These are phyloP conservation scores for Scorias spongiosa DNA, from an alignment of 2,329 filamentous ascomycete genomes.

Conservation along the genomic window DNA sequence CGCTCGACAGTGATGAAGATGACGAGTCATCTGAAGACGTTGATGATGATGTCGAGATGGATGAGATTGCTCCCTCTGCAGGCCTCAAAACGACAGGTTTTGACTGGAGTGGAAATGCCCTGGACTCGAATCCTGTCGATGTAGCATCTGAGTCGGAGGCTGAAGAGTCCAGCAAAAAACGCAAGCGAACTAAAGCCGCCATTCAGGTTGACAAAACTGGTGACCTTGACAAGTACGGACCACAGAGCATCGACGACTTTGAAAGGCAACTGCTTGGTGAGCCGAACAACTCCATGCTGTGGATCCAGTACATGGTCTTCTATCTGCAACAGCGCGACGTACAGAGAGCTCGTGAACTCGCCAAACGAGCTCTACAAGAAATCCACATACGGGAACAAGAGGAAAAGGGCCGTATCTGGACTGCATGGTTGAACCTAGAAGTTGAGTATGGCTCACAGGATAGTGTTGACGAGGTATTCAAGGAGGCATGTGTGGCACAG, in stretches of 20 bases:
- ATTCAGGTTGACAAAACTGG: slow-evolving; percentile 80
- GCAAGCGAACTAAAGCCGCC: slow-evolving; percentile 61
- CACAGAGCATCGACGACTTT: slow-evolving; percentile 80
- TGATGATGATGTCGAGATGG: slow-evolving; percentile 17
- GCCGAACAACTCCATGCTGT: slow-evolving; percentile 74
- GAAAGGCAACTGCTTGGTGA: slow-evolving; percentile 84
- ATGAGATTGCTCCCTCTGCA: slow-evolving; percentile 23
- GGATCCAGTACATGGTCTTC: slow-evolving; percentile 98
- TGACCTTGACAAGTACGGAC: slow-evolving; percentile 77
- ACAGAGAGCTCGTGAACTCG: slow-evolving; percentile 73
- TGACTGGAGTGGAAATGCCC: slow-evolving; percentile 63
- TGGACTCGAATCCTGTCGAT: slow-evolving; percentile 38
- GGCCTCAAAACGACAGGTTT: slow-evolving; percentile 60
- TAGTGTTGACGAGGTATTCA: slow-evolving; percentile 71
- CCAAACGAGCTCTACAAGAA: slow-evolving; percentile 75
- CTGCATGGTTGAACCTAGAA: slow-evolving; percentile 86
- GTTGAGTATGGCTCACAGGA: slow-evolving; percentile 69
- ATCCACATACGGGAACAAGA: slow-evolving; percentile 84
- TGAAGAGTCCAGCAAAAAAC: slow-evolving; percentile 33
- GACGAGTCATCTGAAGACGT: slow-evolving; percentile 11
- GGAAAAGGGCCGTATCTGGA: slow-evolving; percentile 92
- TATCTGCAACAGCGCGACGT: slow-evolving; percentile 85
- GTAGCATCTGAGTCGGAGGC: slow-evolving; percentile 38
- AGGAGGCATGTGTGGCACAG: slow-evolving; percentile 84
- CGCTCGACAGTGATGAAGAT: slow-evolving; percentile 17